Evolutionary conservation across 306 rosid genomes (phyloP), one percentile per base, ranked within the genome.

Genomic region (Erythrophleum fordii): DNA sequence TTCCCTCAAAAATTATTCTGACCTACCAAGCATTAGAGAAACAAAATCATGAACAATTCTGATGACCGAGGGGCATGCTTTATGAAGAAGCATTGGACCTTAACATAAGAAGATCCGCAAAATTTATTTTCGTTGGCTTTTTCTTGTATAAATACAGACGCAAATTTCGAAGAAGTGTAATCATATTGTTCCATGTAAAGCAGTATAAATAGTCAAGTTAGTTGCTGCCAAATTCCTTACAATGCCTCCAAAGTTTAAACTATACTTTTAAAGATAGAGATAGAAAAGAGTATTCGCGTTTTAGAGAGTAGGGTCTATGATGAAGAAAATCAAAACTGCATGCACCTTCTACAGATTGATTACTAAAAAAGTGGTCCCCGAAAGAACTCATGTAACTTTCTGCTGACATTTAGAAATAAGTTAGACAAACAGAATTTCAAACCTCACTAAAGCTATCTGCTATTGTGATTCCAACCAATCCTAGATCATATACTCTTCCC

Each of bases 281-380:
- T 28, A 45, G 28, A 31, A 60, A 52, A 28, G 35, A 42, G 87
- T 70, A 45, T 84, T 87, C 89, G 85, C 73, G 25, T 85, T 55
- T 39, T 11, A 60, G 35, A 46, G 53, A 53, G 17, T 68, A 13
- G 61, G 16, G 20, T 61, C 34, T 52, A 10, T 46, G 23, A n/a
- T 8, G 39, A 58, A 51, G 49, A 17, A 26, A 13, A 74, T 65
- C 45, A 44, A 42, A 26, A 65, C 64, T 53, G 71, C 69, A 29
- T 17, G 34, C 25, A 34, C 53, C 14, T 77, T 55, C 44, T 31
- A 44, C 86, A 73, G 55, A 66, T 53, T 67, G 68, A 77, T 73
- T 64, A 65, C 29, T 39, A 6, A 77, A 44, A 26, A 58, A 65
- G 60, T 34, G 39, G 26, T 62, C 69, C 56, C 55, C 48, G 11